phyloP scores from a whole-genome alignment of 306 rosid species.

The Biancaea sappan region DNA sequence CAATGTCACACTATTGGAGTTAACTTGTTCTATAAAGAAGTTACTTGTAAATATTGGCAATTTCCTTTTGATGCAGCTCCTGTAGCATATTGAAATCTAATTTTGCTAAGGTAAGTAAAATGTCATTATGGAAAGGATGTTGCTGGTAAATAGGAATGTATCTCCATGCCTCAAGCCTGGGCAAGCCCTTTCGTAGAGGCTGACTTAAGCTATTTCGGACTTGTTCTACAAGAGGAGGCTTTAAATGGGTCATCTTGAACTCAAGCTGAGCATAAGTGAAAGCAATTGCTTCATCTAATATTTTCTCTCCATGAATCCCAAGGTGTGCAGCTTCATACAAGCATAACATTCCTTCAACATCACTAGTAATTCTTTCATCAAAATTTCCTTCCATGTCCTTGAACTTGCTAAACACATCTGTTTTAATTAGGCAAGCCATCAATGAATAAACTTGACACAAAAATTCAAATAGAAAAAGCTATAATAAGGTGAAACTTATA shows the following conservation, averaged over 20 bases:
- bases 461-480: not conserved
- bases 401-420: conserved; percentile 50
- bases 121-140: conserved; percentile 30
- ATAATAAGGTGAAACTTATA: too few species aligned
- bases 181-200: conserved; percentile 33
- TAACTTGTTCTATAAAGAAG: not conserved
- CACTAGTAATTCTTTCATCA: not conserved
- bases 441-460: not conserved
- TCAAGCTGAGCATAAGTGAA: conserved; percentile 23
- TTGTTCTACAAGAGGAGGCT: conserved; percentile 22
- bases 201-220: conserved; percentile 26
- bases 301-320: conserved; percentile 44
- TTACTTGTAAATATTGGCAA: conserved; percentile 23
- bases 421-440: not conserved
- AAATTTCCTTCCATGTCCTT: conserved; percentile 31
- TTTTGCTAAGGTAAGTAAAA: conserved; percentile 35
- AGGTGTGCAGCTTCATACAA: conserved; percentile 56
- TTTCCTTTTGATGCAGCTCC: conserved; percentile 37
- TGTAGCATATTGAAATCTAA: conserved; percentile 46
- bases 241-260: not conserved
- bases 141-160: conserved; percentile 35
- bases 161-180: conserved; percentile 28
- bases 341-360: conserved; percentile 44
- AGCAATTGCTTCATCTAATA: conserved; percentile 52
- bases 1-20: too few species aligned